Conservation (phyloP, 257 asterid genomes). For the Solanum etuberosum region DNA sequence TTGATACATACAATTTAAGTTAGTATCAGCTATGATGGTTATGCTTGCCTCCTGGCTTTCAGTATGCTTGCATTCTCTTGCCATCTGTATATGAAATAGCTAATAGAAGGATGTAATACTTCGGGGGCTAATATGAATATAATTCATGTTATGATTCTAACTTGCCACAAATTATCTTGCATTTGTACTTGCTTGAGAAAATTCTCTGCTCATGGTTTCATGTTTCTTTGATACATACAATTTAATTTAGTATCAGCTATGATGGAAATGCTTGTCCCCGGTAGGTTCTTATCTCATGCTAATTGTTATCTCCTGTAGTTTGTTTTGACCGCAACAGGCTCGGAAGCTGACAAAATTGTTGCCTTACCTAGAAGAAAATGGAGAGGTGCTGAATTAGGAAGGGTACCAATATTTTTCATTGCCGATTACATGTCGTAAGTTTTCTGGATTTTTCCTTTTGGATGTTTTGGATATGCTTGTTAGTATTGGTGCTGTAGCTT, state of each 20-base stretch:
- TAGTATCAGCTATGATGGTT: neutral
- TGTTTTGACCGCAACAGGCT: slow-evolving; percentile 87
- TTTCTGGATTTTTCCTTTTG: neutral
- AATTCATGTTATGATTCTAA: neutral
- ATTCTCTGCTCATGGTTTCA: neutral
- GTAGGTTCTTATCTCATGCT: neutral
- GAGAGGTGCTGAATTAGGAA: slow-evolving; percentile 75
- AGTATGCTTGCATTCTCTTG: neutral
- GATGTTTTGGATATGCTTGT: neutral
- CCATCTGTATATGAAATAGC: neutral
- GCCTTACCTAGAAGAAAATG: slow-evolving; percentile 64
- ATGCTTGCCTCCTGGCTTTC: neutral
- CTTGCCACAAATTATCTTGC: neutral
- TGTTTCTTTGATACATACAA: neutral
- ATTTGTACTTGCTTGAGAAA: neutral
- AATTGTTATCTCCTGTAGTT: slow-evolving; percentile 33
- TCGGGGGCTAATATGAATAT: neutral
- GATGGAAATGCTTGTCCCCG: neutral
- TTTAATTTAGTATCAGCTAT: neutral
- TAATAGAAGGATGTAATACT: neutral
- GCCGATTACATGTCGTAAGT: slow-evolving; percentile 89
- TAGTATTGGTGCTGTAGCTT: neutral
- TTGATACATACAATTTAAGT: neutral
- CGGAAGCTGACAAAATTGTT: slow-evolving; percentile 71
- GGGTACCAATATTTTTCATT: slow-evolving; percentile 66